These are phyloP conservation scores for Pelargonium myrrhifolium DNA, from an alignment of 441 rosid species.

Conservation along the genomic window DNA sequence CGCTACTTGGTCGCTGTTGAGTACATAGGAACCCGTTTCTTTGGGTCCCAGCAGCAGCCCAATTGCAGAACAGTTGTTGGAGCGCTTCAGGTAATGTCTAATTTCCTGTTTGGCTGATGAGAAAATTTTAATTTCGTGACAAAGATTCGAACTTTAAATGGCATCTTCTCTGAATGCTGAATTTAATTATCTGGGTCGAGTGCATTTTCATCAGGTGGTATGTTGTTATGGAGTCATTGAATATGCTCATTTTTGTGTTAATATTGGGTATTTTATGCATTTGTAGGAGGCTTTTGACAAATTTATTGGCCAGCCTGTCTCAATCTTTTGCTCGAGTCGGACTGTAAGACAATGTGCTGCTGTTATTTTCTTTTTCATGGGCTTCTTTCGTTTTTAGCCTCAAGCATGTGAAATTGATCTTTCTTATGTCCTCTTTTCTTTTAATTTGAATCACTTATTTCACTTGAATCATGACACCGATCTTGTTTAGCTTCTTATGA, in stretches of 20 bases:
- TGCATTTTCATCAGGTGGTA: neutral
- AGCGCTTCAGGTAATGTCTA: constrained; percentile 53
- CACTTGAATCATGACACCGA: constrained; percentile 1
- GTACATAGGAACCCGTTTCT: constrained; percentile 82
- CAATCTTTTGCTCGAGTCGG: constrained; percentile 67
- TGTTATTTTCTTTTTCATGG: neutral
- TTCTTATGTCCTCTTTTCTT: neutral
- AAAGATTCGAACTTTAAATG: neutral
- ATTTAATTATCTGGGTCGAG: neutral
- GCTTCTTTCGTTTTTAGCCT: constrained; percentile 1
- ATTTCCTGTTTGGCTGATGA: constrained; percentile 1
- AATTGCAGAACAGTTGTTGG: constrained; percentile 72
- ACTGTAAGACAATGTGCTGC: constrained; percentile 48
- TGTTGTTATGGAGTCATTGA: neutral
- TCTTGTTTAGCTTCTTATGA: constrained; percentile 11
- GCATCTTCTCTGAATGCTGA: neutral
- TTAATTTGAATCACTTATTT: neutral
- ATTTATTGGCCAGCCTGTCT: constrained; percentile 83
- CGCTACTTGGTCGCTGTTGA: constrained; percentile 82
- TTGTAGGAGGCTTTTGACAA: constrained; percentile 73
- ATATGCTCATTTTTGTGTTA: neutral
- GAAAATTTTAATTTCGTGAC: neutral
- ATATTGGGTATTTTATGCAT: neutral
- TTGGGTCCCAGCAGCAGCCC: constrained; percentile 79
- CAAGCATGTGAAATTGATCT: neutral